These are phyloP conservation scores for Tephrocybe sp. DNA, from an alignment of 768 basidiomycete genomes.

Conservation along the genomic window DNA sequence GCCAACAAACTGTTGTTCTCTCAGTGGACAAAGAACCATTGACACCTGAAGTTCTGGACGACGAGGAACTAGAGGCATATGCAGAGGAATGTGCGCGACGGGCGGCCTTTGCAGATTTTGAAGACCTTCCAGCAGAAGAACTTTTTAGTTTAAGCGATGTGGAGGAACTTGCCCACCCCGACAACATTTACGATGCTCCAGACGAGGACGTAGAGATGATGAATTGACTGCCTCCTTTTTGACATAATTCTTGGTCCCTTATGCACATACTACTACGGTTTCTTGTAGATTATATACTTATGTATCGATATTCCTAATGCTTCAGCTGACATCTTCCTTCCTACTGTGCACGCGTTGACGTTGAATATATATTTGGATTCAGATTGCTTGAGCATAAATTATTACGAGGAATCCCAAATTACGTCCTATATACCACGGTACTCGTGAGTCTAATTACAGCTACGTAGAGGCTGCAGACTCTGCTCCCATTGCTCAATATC, in stretches of 20 bases:
- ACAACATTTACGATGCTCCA: background rate
- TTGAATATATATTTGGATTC: conserved; percentile 8
- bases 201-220: conserved; percentile 28
- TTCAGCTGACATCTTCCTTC: background rate
- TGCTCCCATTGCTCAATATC: no score
- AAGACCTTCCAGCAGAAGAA: conserved; percentile 43
- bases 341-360: conserved; percentile 1
- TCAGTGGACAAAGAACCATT: conserved; percentile 17
- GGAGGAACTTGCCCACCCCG: conserved; percentile 19
- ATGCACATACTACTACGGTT: background rate
- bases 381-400: background rate
- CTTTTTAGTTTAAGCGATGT: conserved; percentile 33
- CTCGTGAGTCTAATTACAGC: no score
- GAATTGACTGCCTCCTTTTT: conserved; percentile 3
- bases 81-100: conserved; percentile 49
- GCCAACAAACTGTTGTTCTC: background rate
- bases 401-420: no score
- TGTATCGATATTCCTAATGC: background rate
- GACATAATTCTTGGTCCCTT: background rate
- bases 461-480: no score
- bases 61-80: conserved; percentile 57
- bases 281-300: background rate
- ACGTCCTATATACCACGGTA: no score
- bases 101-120: conserved; percentile 42
- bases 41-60: conserved; percentile 46